phyloP scores from a whole-genome alignment of 2,329 filamentous ascomycete genomes.

The Dichotomopilus funicola region DNA sequence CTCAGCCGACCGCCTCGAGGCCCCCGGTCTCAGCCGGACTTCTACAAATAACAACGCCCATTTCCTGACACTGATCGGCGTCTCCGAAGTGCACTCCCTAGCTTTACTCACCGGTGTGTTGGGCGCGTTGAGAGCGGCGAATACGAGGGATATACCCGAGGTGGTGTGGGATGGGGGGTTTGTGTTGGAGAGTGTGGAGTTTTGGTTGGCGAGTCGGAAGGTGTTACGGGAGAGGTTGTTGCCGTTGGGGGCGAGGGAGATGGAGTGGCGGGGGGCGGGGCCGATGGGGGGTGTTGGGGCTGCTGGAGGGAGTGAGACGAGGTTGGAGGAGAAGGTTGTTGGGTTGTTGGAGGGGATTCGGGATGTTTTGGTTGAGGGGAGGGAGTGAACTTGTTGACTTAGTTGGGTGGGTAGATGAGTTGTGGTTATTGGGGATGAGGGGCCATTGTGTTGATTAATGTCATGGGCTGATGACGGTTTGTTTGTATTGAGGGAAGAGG shows the following conservation, averaged over 20 bases:
- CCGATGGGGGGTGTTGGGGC: slow-evolving; percentile 32
- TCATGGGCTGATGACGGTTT: no score
- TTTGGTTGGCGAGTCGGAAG: slow-evolving; percentile 65
- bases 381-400: slow-evolving; percentile 4
- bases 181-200: slow-evolving; percentile 77
- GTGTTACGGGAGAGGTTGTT: slow-evolving; percentile 66
- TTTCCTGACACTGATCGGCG: slow-evolving; percentile 65
- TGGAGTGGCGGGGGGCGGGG: slow-evolving; percentile 49
- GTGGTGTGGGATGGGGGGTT: slow-evolving; percentile 65
- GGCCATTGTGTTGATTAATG: no score
- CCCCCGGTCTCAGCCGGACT: slow-evolving; percentile 49
- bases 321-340: slow-evolving; percentile 70
- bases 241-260: slow-evolving; percentile 65
- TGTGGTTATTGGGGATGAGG: no score
- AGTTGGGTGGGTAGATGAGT: not conserved
- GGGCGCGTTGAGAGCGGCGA: slow-evolving; percentile 55
- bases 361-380: slow-evolving; percentile 46
- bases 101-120: slow-evolving; percentile 70
- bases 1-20: slow-evolving; percentile 65
- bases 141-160: slow-evolving; percentile 64
- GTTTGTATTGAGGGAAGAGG: no score
- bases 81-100: slow-evolving; percentile 72
- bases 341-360: slow-evolving; percentile 57
- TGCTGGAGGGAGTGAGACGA: slow-evolving; percentile 44
- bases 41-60: slow-evolving; percentile 35